These are phyloP conservation scores for Flueggea neowawraea DNA, from an alignment of 441 rosid species.

Conservation along the genomic window DNA sequence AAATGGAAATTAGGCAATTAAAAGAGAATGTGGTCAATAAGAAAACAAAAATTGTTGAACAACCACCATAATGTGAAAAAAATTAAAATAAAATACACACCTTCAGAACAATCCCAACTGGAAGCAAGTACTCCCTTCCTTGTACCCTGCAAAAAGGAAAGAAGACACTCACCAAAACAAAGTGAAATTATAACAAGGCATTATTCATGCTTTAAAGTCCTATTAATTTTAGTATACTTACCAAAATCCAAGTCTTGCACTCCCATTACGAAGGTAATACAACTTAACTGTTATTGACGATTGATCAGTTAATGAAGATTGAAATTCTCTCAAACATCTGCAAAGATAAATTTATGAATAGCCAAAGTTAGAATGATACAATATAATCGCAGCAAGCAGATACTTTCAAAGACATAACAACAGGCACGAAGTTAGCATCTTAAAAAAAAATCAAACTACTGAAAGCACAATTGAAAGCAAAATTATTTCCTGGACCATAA, in stretches of 20 bases:
- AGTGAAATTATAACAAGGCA: too few relatives aligned
- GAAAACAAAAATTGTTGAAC: not conserved
- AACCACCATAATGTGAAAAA: not conserved
- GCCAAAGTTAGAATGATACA: constrained; percentile 4
- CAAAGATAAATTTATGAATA: constrained; percentile 12
- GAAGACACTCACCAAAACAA: not conserved
- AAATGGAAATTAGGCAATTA: too few relatives aligned
- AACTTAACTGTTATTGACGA: constrained; percentile 79
- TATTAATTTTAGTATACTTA: constrained; percentile 22
- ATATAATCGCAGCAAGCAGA: not conserved
- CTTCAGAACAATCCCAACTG: constrained; percentile 89
- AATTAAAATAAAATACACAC: constrained; percentile 31
- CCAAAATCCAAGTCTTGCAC: constrained; percentile 98
- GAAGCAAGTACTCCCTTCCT: constrained; percentile 87
- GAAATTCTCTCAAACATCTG: constrained; percentile 93
- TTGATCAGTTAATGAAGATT: constrained; percentile 84
- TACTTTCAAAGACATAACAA: not conserved
- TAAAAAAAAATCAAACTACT: too few relatives aligned
- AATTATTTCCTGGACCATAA: too few relatives aligned
- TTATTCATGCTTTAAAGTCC: too few relatives aligned
- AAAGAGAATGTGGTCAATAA: too few relatives aligned
- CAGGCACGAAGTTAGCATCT: too few relatives aligned
- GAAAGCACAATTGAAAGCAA: too few relatives aligned
- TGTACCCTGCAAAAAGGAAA: constrained; percentile 60
- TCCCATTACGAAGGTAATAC: constrained; percentile 92